Percentiles rank a stretch among this genome's conserved stretches.
Evolutionary conservation across 2,329 filamentous ascomycete genomes (phyloP).

Genomic region (Colletotrichum sp.): DNA sequence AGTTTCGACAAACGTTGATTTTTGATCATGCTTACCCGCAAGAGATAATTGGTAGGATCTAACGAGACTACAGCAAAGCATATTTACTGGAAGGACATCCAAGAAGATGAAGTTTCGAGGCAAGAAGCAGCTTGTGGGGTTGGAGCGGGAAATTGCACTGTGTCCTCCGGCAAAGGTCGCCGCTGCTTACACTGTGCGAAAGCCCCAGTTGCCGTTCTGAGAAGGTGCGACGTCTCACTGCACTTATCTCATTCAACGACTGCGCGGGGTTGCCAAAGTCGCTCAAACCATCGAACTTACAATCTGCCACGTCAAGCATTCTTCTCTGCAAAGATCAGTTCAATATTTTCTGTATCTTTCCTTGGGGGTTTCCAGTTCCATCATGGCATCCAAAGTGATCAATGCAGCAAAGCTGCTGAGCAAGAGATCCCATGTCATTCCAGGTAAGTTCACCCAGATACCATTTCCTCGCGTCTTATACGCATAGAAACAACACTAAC

Average conservation of each 20-base stretch:
- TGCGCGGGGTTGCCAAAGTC: constrained; percentile 7
- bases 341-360: not conserved
- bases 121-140: not conserved
- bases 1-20: not conserved
- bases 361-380: not conserved
- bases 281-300: not conserved
- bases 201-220: not conserved
- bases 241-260: not conserved
- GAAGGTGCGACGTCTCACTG: constrained; percentile 16
- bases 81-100: not conserved
- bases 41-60: not conserved
- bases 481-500: not conserved
- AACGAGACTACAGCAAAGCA: not conserved
- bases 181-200: not conserved
- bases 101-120: not conserved
- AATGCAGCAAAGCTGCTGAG: constrained; percentile 43
- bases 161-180: not conserved
- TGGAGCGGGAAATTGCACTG: not conserved
- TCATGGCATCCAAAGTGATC: constrained; percentile 27
- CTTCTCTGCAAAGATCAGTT: not conserved
- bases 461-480: not conserved
- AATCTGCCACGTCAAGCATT: not conserved
- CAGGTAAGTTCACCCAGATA: constrained; percentile 21
- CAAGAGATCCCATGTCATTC: constrained; percentile 47
- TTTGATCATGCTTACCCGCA: not conserved